Evolutionary conservation across 2,329 filamentous ascomycete species (phyloP).

Genomic region (Akanthomyces lecanii): DNA sequence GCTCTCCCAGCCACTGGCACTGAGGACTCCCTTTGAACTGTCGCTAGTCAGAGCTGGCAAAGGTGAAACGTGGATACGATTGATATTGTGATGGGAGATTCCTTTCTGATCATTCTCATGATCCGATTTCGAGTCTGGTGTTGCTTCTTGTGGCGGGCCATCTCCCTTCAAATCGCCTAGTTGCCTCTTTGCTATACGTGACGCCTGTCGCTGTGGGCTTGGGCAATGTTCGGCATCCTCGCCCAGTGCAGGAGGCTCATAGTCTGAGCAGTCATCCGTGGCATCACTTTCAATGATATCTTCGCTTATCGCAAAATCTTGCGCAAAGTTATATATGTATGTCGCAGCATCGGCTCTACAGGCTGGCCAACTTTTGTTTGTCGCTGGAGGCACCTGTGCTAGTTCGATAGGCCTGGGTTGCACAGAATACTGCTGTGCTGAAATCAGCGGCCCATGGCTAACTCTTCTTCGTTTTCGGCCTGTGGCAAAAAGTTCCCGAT

Average conservation of each 20-base stretch:
- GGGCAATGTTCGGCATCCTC: background rate
- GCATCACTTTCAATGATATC: background rate
- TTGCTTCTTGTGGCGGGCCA: background rate
- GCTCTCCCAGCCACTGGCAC: background rate
- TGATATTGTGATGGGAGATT: background rate
- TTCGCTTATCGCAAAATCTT: background rate
- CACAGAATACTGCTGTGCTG: background rate
- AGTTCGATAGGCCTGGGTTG: background rate
- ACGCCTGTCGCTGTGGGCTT: background rate
- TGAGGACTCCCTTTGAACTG: background rate
- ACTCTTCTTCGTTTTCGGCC: background rate
- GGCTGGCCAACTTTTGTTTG: background rate
- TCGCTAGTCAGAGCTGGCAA: background rate
- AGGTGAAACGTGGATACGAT: background rate
- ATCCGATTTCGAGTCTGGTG: background rate
- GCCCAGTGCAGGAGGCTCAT: background rate
- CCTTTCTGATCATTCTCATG: too few species aligned
- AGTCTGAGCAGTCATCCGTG: background rate
- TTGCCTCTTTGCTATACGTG: background rate
- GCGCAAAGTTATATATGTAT: background rate
- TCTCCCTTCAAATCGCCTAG: background rate
- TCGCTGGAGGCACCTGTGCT: background rate
- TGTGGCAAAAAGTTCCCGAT: background rate
- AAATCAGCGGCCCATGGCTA: background rate
- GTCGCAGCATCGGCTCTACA: background rate